These are phyloP conservation scores for Pyrus communis DNA, from an alignment of 306 rosid species.

Conservation along the genomic window DNA sequence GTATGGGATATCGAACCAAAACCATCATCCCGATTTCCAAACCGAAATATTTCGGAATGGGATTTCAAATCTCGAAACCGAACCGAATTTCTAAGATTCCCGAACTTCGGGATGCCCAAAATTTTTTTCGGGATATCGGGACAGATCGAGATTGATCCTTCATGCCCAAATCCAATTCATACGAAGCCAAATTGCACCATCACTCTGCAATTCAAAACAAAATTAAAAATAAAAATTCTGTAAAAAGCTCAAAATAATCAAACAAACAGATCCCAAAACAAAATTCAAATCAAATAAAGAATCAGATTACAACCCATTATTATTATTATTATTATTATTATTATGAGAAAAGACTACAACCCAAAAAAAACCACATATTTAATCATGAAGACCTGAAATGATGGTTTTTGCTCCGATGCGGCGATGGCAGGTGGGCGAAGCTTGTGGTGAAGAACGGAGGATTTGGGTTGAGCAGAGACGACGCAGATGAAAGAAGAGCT, in stretches of 20 bases:
- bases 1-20: neutral
- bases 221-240: neutral
- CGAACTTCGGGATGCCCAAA: no score
- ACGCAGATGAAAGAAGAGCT: slow-evolving; percentile 17
- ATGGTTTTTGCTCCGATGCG: slow-evolving; percentile 25
- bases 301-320: neutral
- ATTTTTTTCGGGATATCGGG: no score
- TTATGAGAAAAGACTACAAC: neutral
- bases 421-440: slow-evolving; percentile 34
- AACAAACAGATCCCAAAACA: neutral
- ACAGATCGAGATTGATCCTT: no score
- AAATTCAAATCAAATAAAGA: neutral
- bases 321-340: no score
- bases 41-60: no score
- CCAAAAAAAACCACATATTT: neutral
- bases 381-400: slow-evolving; percentile 28
- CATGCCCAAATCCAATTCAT: no score
- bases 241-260: neutral
- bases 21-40: neutral
- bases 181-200: neutral
- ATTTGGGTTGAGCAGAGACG: slow-evolving; percentile 7
- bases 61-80: no score
- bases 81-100: no score
- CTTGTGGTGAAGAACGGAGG: slow-evolving; percentile 31
- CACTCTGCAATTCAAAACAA: slow-evolving; percentile 28